These are phyloP conservation scores for Comarum palustre DNA, from an alignment of 306 rosid genomes.

Conservation along the genomic window DNA sequence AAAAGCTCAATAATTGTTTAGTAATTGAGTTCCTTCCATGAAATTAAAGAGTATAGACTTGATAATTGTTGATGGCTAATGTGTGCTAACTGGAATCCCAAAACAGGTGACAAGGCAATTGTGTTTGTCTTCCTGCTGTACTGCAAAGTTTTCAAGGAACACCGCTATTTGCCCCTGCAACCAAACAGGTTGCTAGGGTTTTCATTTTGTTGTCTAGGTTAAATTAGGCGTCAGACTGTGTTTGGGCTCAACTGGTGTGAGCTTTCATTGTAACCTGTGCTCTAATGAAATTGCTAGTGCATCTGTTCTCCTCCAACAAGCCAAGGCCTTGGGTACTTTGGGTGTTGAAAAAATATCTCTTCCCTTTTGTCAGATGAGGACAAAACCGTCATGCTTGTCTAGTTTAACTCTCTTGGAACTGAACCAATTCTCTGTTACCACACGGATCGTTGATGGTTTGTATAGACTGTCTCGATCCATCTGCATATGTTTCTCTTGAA, in stretches of 20 bases:
- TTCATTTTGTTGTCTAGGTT: no score
- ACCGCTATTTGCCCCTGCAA: neutral
- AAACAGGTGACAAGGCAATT: neutral
- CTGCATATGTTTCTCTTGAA: constrained; percentile 49
- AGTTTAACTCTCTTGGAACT: constrained; percentile 68
- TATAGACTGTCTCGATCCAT: constrained; percentile 50
- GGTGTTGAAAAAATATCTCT: neutral
- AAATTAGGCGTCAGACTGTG: no score
- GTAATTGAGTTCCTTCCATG: neutral
- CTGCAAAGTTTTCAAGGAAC: neutral
- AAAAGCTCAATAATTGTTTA: no score
- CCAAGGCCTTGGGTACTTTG: neutral
- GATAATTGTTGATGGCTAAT: neutral
- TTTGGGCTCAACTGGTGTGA: no score
- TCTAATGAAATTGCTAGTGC: neutral
- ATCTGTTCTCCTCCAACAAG: neutral
- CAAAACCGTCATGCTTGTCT: neutral
- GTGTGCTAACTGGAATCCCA: neutral
- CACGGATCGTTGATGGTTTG: constrained; percentile 63
- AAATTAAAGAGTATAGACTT: neutral
- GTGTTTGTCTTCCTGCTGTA: neutral
- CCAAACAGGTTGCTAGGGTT: no score
- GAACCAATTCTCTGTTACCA: constrained; percentile 60
- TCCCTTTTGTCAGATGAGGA: neutral
- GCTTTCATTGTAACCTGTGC: no score